phyloP scores from a whole-genome alignment of 345 rosid species.

The Dovyalis caffra region DNA sequence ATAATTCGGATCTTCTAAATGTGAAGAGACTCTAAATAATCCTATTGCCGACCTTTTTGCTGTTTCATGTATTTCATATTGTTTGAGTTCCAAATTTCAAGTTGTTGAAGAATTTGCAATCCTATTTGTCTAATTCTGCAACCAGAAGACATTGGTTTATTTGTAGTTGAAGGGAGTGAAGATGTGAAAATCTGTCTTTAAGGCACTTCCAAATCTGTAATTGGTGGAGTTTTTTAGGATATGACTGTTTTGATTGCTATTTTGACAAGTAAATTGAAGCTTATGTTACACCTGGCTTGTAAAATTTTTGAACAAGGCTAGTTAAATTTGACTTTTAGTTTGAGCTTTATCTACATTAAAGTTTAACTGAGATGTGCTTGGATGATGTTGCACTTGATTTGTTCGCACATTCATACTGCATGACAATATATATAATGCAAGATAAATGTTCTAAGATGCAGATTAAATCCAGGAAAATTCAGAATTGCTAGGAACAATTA shows the following conservation, averaged over 20 bases:
- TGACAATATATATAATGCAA: neutral
- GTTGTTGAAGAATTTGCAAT: neutral
- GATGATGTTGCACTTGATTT: neutral
- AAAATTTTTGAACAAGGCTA: neutral
- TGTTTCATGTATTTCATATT: neutral
- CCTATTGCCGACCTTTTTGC: neutral
- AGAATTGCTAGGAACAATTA: neutral
- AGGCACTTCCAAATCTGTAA: neutral
- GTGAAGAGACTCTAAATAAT: neutral
- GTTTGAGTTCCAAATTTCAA: neutral
- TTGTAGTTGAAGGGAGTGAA: neutral
- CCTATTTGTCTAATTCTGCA: neutral
- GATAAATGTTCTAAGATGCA: neutral
- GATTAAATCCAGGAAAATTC: neutral
- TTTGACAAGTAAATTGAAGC: no score
- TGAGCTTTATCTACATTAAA: neutral
- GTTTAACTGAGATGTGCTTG: neutral
- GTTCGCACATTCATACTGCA: neutral
- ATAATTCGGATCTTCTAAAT: neutral
- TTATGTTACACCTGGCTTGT: neutral
- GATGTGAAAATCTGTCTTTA: neutral
- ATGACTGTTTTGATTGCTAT: neutral
- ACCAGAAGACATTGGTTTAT: neutral
- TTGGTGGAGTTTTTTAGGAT: neutral
- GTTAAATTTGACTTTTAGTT: neutral